Evolutionary conservation across 805 yeast genomes (phyloP), one percentile per base, ranked within the genome.

Genomic region (Suhomyces emberorum): DNA sequence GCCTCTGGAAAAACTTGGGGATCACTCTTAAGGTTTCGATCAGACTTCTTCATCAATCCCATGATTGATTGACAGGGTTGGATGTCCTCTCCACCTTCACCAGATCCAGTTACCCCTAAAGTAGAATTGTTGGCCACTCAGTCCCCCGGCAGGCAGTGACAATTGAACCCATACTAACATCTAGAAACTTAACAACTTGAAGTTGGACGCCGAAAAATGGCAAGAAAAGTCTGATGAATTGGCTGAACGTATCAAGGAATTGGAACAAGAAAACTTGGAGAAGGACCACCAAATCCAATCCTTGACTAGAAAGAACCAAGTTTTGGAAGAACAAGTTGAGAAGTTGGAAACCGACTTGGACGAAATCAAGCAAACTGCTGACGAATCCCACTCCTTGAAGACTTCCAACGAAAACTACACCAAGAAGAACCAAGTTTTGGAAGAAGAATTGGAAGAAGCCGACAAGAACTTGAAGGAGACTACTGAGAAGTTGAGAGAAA

Each of bases 251-350:
- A 79, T 85, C 70, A 93, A 89, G 76, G 83, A 75, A 59, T 75
- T 91, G 64, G 98, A 91, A 67, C 97, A 91, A 70, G 95, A 88
- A 58, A 76, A 77, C 59, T 72, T 86, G 50, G 91, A 87, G 51
- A 89, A 89, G 72, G 98, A 93, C 64, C 91, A 93, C 72, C 93
- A 87, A 64, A 88, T 93, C 64, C 88, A 88, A 60, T 76, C 97
- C 4, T 78, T 93, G 65, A 81, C 89, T 46, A 88, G 95, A 71
- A 88, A 87, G 73, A 91, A 89, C 71, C 83, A 85, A 55, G 81
- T 81, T 36, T 76, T 91, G 57, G 98, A 91, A 69, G 83, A 77
- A 46, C 78, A 80, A 54, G 79, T 83, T 44, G 96, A 87, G 57
- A 79, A 81, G 59, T 74, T 82, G 52, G 96, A 88, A 69, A 57